Evolutionary conservation across 345 rosid genomes (phyloP).

Genomic region (Lepidium sativum): DNA sequence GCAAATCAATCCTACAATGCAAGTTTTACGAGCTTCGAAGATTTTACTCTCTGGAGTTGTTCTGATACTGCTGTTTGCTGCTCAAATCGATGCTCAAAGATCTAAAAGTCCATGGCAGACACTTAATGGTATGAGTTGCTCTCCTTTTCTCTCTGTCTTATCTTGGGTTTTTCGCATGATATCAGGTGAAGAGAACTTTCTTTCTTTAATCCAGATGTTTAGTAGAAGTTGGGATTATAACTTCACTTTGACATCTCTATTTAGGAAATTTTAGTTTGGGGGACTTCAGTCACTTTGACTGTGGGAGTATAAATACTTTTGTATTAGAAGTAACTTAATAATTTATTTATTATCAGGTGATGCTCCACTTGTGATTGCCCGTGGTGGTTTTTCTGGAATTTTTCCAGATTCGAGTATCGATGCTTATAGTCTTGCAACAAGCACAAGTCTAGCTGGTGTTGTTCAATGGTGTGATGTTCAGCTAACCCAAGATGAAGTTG

Average conservation of each 20-base stretch:
- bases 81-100: too few relatives aligned
- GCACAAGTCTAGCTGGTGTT: slow-evolving; percentile 23
- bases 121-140: too few relatives aligned
- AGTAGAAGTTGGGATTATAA: too few relatives aligned
- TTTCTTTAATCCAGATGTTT: too few relatives aligned
- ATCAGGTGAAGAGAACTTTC: not conserved
- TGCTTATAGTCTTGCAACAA: slow-evolving; percentile 34
- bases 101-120: too few relatives aligned
- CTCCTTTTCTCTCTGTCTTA: too few relatives aligned
- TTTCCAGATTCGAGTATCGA: slow-evolving; percentile 44
- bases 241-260: too few relatives aligned
- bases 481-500: slow-evolving; percentile 49
- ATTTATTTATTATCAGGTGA: slow-evolving; percentile 32
- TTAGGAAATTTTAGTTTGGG: too few relatives aligned
- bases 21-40: not conserved
- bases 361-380: slow-evolving; percentile 53
- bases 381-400: slow-evolving; percentile 79
- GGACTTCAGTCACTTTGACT: too few relatives aligned
- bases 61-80: too few relatives aligned
- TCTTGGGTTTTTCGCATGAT: not conserved
- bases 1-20: not conserved
- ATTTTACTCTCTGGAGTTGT: too few relatives aligned
- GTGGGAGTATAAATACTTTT: not conserved
- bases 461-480: slow-evolving; percentile 74
- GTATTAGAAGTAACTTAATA: not conserved